phyloP scores from a whole-genome alignment of 768 basidiomycete genomes.

The Fomitopsis pulvina region DNA sequence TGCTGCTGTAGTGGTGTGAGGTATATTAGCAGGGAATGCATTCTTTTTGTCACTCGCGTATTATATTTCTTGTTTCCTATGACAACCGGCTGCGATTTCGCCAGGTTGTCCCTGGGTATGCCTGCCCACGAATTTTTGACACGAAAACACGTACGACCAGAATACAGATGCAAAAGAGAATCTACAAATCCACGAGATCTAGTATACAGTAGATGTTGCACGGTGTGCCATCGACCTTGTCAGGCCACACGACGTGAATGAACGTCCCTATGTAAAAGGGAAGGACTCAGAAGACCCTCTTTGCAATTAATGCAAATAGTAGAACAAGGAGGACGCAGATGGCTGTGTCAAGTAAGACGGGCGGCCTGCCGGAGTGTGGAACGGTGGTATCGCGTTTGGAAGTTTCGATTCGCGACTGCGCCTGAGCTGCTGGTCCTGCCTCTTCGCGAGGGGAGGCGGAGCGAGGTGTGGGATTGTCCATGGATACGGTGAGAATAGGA shows the following conservation, averaged over 20 bases:
- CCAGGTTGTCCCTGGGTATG: no score
- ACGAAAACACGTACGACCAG: no score
- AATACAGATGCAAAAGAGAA: constrained; percentile 1
- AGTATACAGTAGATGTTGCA: constrained; percentile 8
- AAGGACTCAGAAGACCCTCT: constrained; percentile 38
- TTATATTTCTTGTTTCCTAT: constrained; percentile 7
- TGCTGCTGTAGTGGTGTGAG: constrained; percentile 2
- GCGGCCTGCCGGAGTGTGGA: constrained; percentile 33
- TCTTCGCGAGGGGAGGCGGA: background rate
- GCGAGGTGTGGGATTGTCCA: constrained; percentile 1
- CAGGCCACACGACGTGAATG: no score
- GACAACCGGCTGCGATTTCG: no score
- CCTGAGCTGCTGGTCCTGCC: constrained; percentile 1
- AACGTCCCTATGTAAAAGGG: background rate
- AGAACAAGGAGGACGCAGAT: constrained; percentile 69
- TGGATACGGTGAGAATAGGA: constrained; percentile 13
- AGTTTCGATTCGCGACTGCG: constrained; percentile 6
- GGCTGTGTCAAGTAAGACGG: constrained; percentile 63
- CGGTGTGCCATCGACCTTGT: no score
- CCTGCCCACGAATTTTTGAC: no score
- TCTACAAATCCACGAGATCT: constrained; percentile 1
- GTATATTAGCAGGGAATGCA: constrained; percentile 5
- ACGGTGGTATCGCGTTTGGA: constrained; percentile 7
- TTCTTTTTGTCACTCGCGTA: constrained; percentile 2
- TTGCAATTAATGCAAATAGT: constrained; percentile 60